Evolutionary conservation across 2,329 filamentous ascomycete genomes (phyloP).

Genomic region (Camptophora hylomeconis): DNA sequence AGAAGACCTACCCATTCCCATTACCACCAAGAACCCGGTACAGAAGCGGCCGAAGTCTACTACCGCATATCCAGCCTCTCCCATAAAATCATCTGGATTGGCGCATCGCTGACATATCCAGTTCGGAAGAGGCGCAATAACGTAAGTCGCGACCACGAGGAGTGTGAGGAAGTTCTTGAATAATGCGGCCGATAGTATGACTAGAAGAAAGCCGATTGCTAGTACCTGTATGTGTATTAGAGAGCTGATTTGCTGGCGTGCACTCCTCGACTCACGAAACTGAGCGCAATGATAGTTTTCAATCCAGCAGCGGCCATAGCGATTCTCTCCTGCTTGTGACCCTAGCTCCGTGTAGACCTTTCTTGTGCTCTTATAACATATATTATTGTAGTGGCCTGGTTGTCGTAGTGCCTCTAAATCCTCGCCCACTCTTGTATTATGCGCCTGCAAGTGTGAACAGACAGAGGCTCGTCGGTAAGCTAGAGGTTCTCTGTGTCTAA

Average conservation of each 20-base stretch:
- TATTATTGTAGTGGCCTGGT: no score
- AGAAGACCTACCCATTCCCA: conserved; percentile 74
- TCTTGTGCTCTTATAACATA: no score
- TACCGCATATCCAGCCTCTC: conserved; percentile 65
- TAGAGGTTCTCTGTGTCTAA: no score
- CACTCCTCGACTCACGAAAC: conserved; percentile 50
- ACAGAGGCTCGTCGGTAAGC: no score
- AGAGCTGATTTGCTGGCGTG: not conserved
- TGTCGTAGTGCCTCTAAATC: no score
- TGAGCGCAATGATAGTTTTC: conserved; percentile 97
- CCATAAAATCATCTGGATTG: conserved; percentile 94
- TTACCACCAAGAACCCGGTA: conserved; percentile 89
- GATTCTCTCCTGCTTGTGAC: no score
- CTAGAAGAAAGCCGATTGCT: conserved; percentile 94
- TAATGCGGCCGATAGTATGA: conserved; percentile 92
- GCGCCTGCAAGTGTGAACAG: no score
- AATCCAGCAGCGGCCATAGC: conserved; percentile 89
- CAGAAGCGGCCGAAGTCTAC: conserved; percentile 87
- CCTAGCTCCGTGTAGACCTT: no score
- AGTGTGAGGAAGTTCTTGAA: conserved; percentile 92
- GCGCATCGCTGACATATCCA: conserved; percentile 84
- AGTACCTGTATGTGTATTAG: conserved; percentile 48
- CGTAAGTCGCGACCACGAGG: conserved; percentile 89
- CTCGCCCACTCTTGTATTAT: no score
- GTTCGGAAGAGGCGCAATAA: conserved; percentile 87